These are phyloP conservation scores for Camelina laxa DNA, from an alignment of 345 rosid genomes.

Conservation along the genomic window DNA sequence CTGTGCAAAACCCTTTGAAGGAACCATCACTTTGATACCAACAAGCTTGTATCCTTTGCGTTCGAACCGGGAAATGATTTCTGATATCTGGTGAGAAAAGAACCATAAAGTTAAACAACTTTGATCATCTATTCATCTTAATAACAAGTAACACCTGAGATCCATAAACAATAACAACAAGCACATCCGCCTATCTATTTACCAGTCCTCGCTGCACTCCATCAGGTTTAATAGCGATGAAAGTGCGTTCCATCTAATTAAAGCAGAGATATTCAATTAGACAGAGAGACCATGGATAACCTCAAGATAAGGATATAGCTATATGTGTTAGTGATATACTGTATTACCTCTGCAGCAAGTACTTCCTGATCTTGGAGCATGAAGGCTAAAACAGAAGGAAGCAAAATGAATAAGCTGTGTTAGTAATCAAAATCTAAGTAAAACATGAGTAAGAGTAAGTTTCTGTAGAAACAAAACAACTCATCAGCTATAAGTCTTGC, in stretches of 20 bases:
- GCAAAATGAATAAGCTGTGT: not conserved
- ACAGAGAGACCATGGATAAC: not conserved
- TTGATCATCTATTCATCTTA: not conserved
- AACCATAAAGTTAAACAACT: not conserved
- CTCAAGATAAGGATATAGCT: not conserved
- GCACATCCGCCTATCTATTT: not conserved
- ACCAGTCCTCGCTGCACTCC: conserved; percentile 96
- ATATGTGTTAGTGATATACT: not conserved
- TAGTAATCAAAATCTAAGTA: not conserved
- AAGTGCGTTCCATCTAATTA: conserved; percentile 82
- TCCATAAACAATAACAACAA: not conserved
- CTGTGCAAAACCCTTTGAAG: conserved; percentile 79
- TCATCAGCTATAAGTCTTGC: conserved; percentile 11
- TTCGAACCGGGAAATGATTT: conserved; percentile 84
- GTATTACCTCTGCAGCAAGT: conserved; percentile 3
- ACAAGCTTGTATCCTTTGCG: conserved; percentile 96
- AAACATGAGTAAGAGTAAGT: not conserved
- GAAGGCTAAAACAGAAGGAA: not conserved
- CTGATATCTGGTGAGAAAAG: conserved; percentile 60
- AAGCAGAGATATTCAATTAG: not conserved
- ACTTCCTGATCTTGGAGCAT: conserved; percentile 22
- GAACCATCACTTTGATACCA: conserved; percentile 71
- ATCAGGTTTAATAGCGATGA: conserved; percentile 98
- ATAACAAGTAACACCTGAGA: not conserved
- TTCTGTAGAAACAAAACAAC: not conserved